Conservation (phyloP, 495 filamentous ascomycete genomes). For the Penicillium steckii region DNA sequence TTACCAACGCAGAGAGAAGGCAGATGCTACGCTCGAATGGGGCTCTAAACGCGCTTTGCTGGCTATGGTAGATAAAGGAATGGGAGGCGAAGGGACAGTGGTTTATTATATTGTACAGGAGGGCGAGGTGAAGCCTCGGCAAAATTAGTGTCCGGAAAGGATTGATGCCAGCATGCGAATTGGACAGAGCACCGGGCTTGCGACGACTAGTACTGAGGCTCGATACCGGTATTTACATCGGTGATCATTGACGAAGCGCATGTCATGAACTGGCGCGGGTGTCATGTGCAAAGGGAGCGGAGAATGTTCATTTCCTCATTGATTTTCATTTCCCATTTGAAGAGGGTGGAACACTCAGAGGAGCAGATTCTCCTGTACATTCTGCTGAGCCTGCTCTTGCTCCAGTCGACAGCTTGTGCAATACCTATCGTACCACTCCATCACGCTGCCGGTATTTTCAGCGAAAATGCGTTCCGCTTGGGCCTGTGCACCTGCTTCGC, state of each 20-base stretch:
- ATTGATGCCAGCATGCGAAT: constrained; percentile 1
- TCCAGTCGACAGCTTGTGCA: constrained; percentile 72
- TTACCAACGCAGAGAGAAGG: constrained; percentile 36
- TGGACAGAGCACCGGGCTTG: constrained; percentile 1
- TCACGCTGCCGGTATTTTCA: constrained; percentile 49
- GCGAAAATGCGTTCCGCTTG: constrained; percentile 29
- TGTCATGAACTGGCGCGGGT: constrained; percentile 24
- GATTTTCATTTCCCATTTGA: neutral
- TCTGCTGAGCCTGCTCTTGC: constrained; percentile 34
- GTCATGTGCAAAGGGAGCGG: constrained; percentile 22
- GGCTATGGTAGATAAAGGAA: constrained; percentile 64
- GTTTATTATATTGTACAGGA: constrained; percentile 96
- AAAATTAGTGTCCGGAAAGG: constrained; percentile 62
- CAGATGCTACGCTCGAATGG: constrained; percentile 34
- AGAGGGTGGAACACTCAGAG: constrained; percentile 14
- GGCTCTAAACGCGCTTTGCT: constrained; percentile 72
- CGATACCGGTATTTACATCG: constrained; percentile 9
- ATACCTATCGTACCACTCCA: constrained; percentile 67
- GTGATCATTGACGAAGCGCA: constrained; percentile 12
- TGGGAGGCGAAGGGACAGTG: constrained; percentile 81
- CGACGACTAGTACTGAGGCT: no score
- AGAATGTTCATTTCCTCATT: neutral
- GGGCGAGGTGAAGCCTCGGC: constrained; percentile 91
- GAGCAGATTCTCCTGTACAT: constrained; percentile 14
- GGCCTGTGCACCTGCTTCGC: constrained; percentile 24